Conservation (phyloP, 495 filamentous ascomycete species). For the Neurospora sp. region DNA sequence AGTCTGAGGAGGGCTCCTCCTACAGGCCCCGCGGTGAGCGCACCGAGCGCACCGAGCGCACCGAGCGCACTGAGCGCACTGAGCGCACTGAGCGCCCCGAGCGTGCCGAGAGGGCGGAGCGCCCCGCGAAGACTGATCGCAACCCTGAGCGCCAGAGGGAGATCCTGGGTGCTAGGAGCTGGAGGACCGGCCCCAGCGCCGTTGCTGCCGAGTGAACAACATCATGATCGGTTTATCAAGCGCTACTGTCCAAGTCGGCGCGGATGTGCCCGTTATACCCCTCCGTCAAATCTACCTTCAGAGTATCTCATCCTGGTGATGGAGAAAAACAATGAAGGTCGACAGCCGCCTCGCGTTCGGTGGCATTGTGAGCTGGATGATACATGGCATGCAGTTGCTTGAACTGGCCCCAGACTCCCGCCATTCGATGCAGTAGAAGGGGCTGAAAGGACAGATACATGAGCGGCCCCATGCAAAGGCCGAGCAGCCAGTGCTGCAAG, state of each 20-base stretch:
- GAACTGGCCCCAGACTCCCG: background rate
- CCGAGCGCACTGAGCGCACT: background rate
- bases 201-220: constrained; percentile 2
- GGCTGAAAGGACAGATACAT: background rate
- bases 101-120: constrained; percentile 1
- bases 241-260: background rate
- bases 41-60: background rate
- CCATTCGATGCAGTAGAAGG: background rate
- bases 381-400: background rate
- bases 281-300: background rate
- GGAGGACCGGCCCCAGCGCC: constrained; percentile 5
- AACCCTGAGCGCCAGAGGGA: constrained; percentile 4
- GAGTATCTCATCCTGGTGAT: background rate
- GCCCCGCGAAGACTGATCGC: constrained; percentile 5
- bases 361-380: background rate
- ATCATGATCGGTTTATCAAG: background rate
- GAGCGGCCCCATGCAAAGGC: background rate
- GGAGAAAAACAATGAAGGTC: background rate
- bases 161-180: constrained; percentile 12
- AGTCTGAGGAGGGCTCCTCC: background rate
- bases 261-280: background rate
- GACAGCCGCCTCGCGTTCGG: background rate
- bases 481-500: background rate
- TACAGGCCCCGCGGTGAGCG: background rate
- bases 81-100: constrained; percentile 3